phyloP scores from a whole-genome alignment of 495 filamentous ascomycete species.

The Annulohypoxylon bovei region DNA sequence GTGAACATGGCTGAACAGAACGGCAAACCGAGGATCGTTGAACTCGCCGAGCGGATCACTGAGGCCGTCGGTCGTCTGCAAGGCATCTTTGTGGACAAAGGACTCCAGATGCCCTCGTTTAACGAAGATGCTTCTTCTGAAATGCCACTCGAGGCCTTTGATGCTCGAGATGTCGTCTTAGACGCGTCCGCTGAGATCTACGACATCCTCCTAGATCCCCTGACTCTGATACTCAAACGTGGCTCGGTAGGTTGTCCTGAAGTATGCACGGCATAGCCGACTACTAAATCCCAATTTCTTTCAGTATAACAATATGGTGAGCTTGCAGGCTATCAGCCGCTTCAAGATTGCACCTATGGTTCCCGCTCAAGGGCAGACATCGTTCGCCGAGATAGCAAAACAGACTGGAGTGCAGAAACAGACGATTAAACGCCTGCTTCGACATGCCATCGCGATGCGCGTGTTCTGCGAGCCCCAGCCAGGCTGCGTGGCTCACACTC shows the following conservation, averaged over 20 bases:
- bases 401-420: background rate
- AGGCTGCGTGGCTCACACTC: background rate
- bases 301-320: background rate
- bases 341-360: background rate
- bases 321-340: background rate
- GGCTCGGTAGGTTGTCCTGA: no score
- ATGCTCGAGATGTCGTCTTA: background rate
- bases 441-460: background rate
- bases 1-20: no score
- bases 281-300: no score
- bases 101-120: background rate
- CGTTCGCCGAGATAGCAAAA: background rate
- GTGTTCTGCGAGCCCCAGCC: background rate
- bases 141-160: background rate
- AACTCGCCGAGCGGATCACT: background rate
- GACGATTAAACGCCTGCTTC: background rate
- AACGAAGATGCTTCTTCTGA: background rate
- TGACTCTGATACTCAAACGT: background rate
- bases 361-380: background rate
- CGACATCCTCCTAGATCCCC: background rate
- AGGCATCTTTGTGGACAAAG: background rate
- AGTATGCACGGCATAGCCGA: no score
- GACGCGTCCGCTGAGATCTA: background rate
- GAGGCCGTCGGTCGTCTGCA: background rate
- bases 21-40: no score